phyloP scores from a whole-genome alignment of 1,284 basidiomycete genomes.

The Ustilago esculenta region DNA sequence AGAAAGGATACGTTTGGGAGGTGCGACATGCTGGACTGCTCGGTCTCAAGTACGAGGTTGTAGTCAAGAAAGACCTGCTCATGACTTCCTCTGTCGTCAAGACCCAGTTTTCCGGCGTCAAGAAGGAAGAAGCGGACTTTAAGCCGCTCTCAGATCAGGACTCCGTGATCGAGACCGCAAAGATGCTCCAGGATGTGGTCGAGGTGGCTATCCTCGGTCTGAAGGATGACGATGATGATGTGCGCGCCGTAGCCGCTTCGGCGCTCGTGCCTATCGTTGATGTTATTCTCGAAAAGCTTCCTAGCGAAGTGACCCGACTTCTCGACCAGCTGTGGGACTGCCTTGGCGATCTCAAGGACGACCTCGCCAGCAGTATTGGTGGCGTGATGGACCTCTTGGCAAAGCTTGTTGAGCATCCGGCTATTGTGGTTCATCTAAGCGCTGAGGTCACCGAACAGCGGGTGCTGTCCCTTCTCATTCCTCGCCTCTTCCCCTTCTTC shows the following conservation, averaged over 20 bases:
- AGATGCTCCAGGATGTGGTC: conserved; percentile 54
- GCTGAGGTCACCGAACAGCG: conserved; percentile 35
- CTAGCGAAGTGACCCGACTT: conserved; percentile 71
- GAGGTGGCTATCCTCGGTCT: conserved; percentile 72
- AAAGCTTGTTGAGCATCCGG: conserved; percentile 67
- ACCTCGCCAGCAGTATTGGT: conserved; percentile 94
- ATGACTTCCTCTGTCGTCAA: conserved; percentile 23
- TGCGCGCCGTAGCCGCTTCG: conserved; percentile 92
- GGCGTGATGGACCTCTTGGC: conserved; percentile 88
- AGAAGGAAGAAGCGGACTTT: conserved; percentile 34
- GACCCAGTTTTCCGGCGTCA: conserved; percentile 7
- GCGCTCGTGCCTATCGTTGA: conserved; percentile 86
- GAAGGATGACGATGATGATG: conserved; percentile 92
- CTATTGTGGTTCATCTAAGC: conserved; percentile 78
- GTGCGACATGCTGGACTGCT: conserved; percentile 94
- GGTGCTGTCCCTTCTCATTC: conserved; percentile 78
- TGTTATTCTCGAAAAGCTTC: conserved; percentile 80
- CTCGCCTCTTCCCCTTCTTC: conserved; percentile 93
- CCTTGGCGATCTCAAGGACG: conserved; percentile 91
- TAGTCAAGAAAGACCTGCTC: conserved; percentile 86
- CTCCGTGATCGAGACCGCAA: conserved; percentile 14
- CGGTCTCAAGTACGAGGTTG: conserved; percentile 97
- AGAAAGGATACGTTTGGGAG: conserved; percentile 85
- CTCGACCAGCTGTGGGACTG: conserved; percentile 91
- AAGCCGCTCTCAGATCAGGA: not conserved